Evolutionary conservation across 2,329 filamentous ascomycete genomes (phyloP).

Genomic region (Westerdykella aurantiaca): DNA sequence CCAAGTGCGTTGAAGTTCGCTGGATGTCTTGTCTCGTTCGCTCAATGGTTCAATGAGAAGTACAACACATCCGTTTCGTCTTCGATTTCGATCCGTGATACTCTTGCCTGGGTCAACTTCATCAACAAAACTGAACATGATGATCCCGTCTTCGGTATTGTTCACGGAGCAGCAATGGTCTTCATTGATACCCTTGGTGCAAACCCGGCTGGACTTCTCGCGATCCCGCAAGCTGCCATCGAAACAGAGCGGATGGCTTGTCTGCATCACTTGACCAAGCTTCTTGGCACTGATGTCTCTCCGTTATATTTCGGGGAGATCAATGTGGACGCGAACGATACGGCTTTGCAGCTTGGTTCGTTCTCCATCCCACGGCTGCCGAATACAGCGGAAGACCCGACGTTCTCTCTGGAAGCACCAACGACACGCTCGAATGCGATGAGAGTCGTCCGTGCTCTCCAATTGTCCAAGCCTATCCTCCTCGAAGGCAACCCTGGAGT

Average conservation of each 20-base stretch:
- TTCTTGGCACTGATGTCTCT: conserved; percentile 60
- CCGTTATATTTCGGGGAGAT: conserved; percentile 61
- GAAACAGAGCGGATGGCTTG: conserved; percentile 66
- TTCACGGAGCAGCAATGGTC: conserved; percentile 91
- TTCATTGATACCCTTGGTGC: conserved; percentile 94
- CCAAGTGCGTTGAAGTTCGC: conserved; percentile 54
- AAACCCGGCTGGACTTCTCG: conserved; percentile 83
- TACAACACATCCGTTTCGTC: conserved; percentile 71
- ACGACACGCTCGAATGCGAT: conserved; percentile 88
- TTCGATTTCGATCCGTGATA: conserved; percentile 83
- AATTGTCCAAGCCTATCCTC: conserved; percentile 83
- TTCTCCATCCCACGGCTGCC: conserved; percentile 60
- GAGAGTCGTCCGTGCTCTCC: conserved; percentile 81
- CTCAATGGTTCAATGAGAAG: conserved; percentile 82
- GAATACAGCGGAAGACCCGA: conserved; percentile 48
- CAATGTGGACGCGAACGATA: conserved; percentile 50
- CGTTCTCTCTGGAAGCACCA: conserved; percentile 78
- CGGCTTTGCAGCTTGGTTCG: conserved; percentile 61
- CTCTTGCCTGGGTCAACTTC: conserved; percentile 90
- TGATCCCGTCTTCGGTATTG: conserved; percentile 48
- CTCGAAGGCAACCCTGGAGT: conserved; percentile 97
- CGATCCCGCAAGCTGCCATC: conserved; percentile 64
- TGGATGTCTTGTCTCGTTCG: conserved; percentile 72
- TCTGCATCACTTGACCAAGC: conserved; percentile 61
- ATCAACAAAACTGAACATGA: conserved; percentile 61